Evolutionary conservation across 768 basidiomycete genomes (phyloP).

Genomic region (Termitomyces sp.): DNA sequence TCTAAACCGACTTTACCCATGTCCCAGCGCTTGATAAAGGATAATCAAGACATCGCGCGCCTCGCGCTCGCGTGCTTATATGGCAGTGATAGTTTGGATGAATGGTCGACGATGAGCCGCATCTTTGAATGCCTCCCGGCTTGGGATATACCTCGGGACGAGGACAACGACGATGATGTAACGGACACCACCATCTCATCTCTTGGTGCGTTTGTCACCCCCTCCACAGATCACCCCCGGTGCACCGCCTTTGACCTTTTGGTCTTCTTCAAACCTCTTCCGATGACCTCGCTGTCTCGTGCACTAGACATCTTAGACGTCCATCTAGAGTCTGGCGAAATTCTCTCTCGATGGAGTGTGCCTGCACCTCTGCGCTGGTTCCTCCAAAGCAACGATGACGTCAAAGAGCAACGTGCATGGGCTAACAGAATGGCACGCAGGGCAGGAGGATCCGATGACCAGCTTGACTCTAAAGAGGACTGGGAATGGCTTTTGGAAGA

Average conservation of each 20-base stretch:
- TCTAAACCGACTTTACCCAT: constrained; percentile 85
- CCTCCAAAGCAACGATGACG: constrained; percentile 67
- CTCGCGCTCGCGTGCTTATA: constrained; percentile 89
- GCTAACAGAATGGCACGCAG: constrained; percentile 83
- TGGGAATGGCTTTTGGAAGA: constrained; percentile 90
- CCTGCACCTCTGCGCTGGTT: constrained; percentile 88
- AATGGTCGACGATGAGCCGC: constrained; percentile 82
- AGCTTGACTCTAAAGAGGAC: constrained; percentile 59
- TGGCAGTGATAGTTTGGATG: constrained; percentile 64
- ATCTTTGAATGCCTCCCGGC: constrained; percentile 97
- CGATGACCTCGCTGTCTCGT: constrained; percentile 68
- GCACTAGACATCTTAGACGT: constrained; percentile 90
- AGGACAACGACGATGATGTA: constrained; percentile 64
- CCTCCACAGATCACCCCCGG: constrained; percentile 56
- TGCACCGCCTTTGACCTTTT: constrained; percentile 69
- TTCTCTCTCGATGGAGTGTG: constrained; percentile 83
- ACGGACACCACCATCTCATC: constrained; percentile 81
- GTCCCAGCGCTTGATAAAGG: constrained; percentile 69
- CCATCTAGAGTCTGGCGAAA: constrained; percentile 92
- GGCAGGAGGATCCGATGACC: constrained; percentile 52
- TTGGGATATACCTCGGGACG: constrained; percentile 64
- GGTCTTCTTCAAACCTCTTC: constrained; percentile 79
- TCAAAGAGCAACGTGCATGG: constrained; percentile 72
- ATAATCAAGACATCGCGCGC: constrained; percentile 81
- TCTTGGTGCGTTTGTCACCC: constrained; percentile 75